Evolutionary conservation across 2,329 filamentous ascomycete species (phyloP), one percentile per base, ranked within the genome.

Genomic region (Herpomyces periplanetae): DNA sequence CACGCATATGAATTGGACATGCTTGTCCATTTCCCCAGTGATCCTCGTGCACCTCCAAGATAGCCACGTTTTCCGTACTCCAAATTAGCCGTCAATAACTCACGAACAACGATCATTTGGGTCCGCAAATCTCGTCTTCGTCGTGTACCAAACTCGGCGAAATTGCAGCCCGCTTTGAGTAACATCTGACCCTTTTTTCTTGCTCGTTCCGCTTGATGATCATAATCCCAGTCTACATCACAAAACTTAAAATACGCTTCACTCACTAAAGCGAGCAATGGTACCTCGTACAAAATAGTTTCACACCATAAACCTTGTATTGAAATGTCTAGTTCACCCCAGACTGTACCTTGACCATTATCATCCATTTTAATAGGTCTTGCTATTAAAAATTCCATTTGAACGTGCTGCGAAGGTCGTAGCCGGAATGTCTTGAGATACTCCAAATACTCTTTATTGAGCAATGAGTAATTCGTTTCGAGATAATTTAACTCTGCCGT

Each of bases 231-330:
- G 35, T 88, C 73, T 20, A 42, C 66, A 34, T 96, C 71, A 44
- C 71, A 68, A 40, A 87, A 91, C 33, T 66, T 71, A 49, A 96
- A 96, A 42, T 88, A 96, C 19, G 80, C 69, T 38, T 96, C 75
- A 18, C 71, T 88, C 1, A 75, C 68, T 26, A 96, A 40, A 2
- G 84, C 71, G 9, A 96, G 49, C 10, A 96, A 49, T 0, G 80
- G 80, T 22, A 96, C 88, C 41, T 96, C 80, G 41, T 96, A 96
- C 10, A 96, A 52, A 22, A 96, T 96, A 0, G 80, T 91, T 28
- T 88, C 71, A 5, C 69, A 52, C 80, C 80, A 96, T 21, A 58
- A 45, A 5, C 80, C 80, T 28, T 58, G 57, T 26, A 84, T 61
- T 15, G 55, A 44, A 26, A 91, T 57, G 28, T 61, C 45, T 19